Conservation (phyloP, 495 filamentous ascomycete genomes). For the Aspergillus olivimuriae region DNA sequence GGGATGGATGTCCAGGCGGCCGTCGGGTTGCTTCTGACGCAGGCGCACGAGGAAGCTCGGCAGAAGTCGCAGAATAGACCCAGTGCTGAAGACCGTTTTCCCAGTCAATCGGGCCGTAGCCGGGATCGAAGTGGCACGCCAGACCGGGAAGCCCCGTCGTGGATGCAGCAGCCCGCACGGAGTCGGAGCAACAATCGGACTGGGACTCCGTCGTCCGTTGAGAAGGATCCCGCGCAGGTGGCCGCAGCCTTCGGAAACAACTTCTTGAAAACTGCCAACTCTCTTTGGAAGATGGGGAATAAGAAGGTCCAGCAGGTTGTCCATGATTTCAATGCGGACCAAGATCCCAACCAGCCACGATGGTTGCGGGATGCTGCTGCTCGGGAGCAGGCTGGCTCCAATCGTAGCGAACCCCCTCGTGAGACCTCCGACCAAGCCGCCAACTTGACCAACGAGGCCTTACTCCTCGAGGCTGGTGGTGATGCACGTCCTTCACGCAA, state of each 20-base stretch:
- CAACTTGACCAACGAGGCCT: conserved; percentile 75
- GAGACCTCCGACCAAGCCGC: conserved; percentile 16
- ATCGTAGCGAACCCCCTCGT: conserved; percentile 9
- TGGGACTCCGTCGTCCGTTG: conserved; percentile 54
- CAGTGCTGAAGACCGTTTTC: conserved; percentile 21
- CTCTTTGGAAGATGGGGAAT: conserved; percentile 86
- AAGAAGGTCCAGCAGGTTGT: conserved; percentile 95
- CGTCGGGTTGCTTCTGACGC: conserved; percentile 81
- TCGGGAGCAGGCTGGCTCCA: conserved; percentile 21
- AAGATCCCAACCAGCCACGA: conserved; percentile 78
- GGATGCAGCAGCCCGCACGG: conserved; percentile 32
- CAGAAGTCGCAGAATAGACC: conserved; percentile 48
- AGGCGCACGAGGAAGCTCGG: conserved; percentile 70
- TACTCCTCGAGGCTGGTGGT: conserved; percentile 70
- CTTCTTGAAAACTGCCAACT: conserved; percentile 88
- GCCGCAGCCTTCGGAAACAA: conserved; percentile 78
- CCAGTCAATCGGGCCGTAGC: conserved; percentile 26
- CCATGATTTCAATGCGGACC: conserved; percentile 76
- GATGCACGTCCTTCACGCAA: conserved; percentile 31
- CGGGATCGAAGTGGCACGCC: conserved; percentile 35
- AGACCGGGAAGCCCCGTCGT: conserved; percentile 31
- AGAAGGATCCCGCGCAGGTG: conserved; percentile 71
- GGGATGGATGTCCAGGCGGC: conserved; percentile 82
- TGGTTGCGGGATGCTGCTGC: conserved; percentile 77
- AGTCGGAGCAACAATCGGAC: conserved; percentile 47